Evolutionary conservation across 2,329 filamentous ascomycete genomes (phyloP).

Genomic region (Aspergillus intermedius): DNA sequence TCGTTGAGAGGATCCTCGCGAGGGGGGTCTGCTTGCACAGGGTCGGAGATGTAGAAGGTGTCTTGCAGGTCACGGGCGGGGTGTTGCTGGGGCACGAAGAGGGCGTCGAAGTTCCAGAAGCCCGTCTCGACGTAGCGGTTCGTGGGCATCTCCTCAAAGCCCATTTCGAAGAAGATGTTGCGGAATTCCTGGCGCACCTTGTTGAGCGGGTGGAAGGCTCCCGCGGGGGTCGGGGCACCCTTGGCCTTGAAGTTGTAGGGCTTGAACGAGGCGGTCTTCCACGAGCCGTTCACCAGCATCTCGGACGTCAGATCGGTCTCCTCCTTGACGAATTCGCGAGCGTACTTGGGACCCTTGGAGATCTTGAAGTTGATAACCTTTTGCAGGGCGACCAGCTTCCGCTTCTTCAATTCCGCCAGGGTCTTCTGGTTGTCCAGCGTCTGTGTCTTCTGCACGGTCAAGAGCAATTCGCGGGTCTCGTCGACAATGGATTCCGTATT

Average conservation of each 20-base stretch:
- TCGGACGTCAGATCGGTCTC: constrained; percentile 93
- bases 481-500: constrained; percentile 69
- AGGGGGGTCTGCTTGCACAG: constrained; percentile 63
- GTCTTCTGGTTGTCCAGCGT: constrained; percentile 67
- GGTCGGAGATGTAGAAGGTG: constrained; percentile 96
- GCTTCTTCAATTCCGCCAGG: constrained; percentile 77
- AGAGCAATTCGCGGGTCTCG: constrained; percentile 67
- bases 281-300: constrained; percentile 78
- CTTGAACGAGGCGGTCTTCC: constrained; percentile 89
- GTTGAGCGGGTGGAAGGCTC: constrained; percentile 59
- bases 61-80: constrained; percentile 95
- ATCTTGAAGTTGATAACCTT: constrained; percentile 84
- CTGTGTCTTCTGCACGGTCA: constrained; percentile 63
- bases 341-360: constrained; percentile 79
- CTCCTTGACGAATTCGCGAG: constrained; percentile 80
- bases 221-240: constrained; percentile 45
- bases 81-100: constrained; percentile 96
- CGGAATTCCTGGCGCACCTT: constrained; percentile 95
- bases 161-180: constrained; percentile 98
- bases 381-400: constrained; percentile 76
- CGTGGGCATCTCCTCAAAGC: constrained; percentile 97
- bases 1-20: constrained; percentile 48
- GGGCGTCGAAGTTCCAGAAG: constrained; percentile 98
- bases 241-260: constrained; percentile 71
- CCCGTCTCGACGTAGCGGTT: constrained; percentile 90